Conservation (phyloP, 495 filamentous ascomycete species). For the Thozetella sp. region DNA sequence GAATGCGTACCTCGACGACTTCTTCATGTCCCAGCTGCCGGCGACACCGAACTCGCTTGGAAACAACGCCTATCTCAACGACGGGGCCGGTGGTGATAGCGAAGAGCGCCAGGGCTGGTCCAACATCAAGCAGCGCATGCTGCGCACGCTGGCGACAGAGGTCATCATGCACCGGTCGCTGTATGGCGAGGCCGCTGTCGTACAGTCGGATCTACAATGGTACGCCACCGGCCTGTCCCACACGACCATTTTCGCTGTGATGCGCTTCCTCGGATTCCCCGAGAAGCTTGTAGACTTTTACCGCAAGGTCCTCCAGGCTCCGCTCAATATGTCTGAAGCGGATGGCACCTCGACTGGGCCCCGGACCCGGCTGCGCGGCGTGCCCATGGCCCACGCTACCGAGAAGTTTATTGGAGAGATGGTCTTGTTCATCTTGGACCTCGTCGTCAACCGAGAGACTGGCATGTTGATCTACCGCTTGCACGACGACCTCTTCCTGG, state of each 20-base stretch:
- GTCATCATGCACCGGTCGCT: slow-evolving; percentile 55
- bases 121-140: slow-evolving; percentile 57
- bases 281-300: slow-evolving; percentile 65
- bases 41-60: slow-evolving; percentile 37
- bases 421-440: slow-evolving; percentile 69
- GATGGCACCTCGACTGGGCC: slow-evolving; percentile 26
- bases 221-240: slow-evolving; percentile 65
- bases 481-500: slow-evolving; percentile 74
- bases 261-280: slow-evolving; percentile 63
- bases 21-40: slow-evolving; percentile 53
- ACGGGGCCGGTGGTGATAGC: slow-evolving; percentile 13
- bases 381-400: slow-evolving; percentile 64
- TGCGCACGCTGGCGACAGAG: slow-evolving; percentile 62
- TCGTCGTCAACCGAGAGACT: slow-evolving; percentile 62
- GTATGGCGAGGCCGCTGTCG: slow-evolving; percentile 56
- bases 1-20: slow-evolving; percentile 19
- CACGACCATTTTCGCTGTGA: slow-evolving; percentile 54
- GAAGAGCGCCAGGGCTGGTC: background rate
- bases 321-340: slow-evolving; percentile 60
- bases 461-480: slow-evolving; percentile 62
- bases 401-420: slow-evolving; percentile 64
- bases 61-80: slow-evolving; percentile 19
- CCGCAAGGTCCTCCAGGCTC: slow-evolving; percentile 59
- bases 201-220: slow-evolving; percentile 67
- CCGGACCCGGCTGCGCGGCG: slow-evolving; percentile 53